Percentiles rank a stretch among this genome's conserved stretches.
Conservation (phyloP, 2,329 filamentous ascomycete species). For the Fragosphaeria purpurea region DNA sequence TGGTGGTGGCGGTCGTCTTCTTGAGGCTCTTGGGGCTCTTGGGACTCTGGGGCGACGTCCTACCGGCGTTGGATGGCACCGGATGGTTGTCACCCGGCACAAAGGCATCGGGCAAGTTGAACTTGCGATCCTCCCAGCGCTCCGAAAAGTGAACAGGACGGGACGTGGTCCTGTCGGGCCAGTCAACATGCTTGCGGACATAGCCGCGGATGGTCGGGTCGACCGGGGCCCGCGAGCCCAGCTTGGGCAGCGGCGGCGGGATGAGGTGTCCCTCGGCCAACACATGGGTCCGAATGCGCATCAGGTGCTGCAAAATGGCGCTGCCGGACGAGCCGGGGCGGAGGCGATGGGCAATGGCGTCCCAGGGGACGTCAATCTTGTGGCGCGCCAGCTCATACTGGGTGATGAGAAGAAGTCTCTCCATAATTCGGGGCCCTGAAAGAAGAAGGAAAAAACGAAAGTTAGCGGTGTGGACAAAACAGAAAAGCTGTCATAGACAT, state of each 20-base stretch:
- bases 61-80: too few relatives aligned
- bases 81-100: background rate
- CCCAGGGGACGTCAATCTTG: constrained; percentile 28
- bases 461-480: background rate
- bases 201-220: constrained; percentile 24
- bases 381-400: constrained; percentile 28
- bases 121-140: constrained; percentile 21
- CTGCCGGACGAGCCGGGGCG: constrained; percentile 30
- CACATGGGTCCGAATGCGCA: constrained; percentile 24
- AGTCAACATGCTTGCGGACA: constrained; percentile 18
- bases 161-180: constrained; percentile 15
- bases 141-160: constrained; percentile 25
- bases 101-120: constrained; percentile 20
- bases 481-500: background rate
- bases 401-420: constrained; percentile 32
- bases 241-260: constrained; percentile 25
- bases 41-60: too few relatives aligned
- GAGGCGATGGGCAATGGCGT: constrained; percentile 29
- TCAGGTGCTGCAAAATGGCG: constrained; percentile 28
- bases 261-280: constrained; percentile 31
- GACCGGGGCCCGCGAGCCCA: constrained; percentile 9
- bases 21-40: too few relatives aligned
- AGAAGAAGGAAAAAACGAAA: background rate
- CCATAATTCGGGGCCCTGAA: constrained; percentile 34
- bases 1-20: too few relatives aligned